These are phyloP conservation scores for Rhynchosporium agropyri DNA, from an alignment of 2,329 filamentous ascomycete genomes.

Conservation along the genomic window DNA sequence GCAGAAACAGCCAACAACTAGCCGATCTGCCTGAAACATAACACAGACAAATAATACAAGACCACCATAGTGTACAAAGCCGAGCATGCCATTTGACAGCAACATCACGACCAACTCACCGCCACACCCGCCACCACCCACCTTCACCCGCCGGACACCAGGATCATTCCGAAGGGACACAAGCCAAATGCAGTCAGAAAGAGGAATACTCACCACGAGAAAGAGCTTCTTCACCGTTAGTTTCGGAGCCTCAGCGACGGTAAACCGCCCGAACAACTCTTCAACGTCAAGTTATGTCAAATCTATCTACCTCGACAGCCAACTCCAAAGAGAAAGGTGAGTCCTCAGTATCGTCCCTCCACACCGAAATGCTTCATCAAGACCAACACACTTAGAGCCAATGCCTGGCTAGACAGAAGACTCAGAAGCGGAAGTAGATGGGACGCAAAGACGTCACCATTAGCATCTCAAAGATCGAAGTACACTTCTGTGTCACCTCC, in stretches of 20 bases:
- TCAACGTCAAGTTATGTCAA: constrained; percentile 10
- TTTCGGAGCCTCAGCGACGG: constrained; percentile 7
- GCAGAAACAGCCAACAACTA: no score
- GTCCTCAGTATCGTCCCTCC: constrained; percentile 12
- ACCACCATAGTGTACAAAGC: no score
- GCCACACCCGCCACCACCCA: neutral
- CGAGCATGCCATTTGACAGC: no score
- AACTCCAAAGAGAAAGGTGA: constrained; percentile 9
- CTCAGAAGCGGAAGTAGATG: neutral
- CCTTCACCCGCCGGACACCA: neutral
- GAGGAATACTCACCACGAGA: constrained; percentile 9
- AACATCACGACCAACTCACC: no score
- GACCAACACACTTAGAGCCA: constrained; percentile 7
- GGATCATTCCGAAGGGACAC: constrained; percentile 4
- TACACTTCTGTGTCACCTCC: constrained; percentile 16
- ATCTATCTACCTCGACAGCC: constrained; percentile 11
- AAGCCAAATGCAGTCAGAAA: constrained; percentile 12
- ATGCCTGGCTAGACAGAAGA: neutral
- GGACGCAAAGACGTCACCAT: constrained; percentile 6
- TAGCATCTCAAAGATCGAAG: neutral
- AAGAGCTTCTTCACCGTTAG: constrained; percentile 7
- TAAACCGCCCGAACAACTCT: constrained; percentile 1
- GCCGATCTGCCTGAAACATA: no score
- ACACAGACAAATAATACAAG: no score
- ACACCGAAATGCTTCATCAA: constrained; percentile 6